Conservation (phyloP, 768 basidiomycete species). For the Tephrocybe rancida region DNA sequence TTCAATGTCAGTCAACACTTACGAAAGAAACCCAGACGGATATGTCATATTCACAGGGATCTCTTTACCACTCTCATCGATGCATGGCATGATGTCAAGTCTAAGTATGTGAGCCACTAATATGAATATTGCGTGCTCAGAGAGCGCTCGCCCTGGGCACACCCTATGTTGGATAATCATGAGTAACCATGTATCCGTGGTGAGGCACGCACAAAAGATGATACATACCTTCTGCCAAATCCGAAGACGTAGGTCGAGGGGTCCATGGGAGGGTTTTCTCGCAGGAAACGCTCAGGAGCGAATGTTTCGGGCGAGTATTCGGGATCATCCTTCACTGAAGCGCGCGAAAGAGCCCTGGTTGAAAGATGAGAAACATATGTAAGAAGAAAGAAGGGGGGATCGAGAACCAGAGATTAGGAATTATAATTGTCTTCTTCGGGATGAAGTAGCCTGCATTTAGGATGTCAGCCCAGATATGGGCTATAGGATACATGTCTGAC, state of each 20-base stretch:
- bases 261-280: background rate
- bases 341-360: background rate
- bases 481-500: background rate
- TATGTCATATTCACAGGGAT: background rate
- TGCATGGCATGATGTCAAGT: background rate
- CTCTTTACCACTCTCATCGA: background rate
- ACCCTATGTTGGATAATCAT: background rate
- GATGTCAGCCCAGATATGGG: background rate
- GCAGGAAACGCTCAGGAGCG: background rate
- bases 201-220: background rate
- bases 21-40: background rate
- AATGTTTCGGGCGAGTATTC: slow-evolving; percentile 1
- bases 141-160: background rate
- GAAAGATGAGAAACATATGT: background rate
- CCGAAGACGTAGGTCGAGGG: background rate
- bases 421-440: background rate
- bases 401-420: background rate
- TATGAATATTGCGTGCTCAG: background rate
- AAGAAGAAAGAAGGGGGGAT: background rate
- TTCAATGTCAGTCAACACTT: background rate
- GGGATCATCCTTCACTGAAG: background rate
- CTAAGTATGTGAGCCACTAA: background rate
- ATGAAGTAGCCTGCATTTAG: background rate
- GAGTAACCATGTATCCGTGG: background rate
- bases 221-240: background rate